A percentile compares a stretch with the other conserved stretches of the same genome.
Evolutionary conservation across 768 basidiomycete species (phyloP).

Genomic region (Collybia mongolica): DNA sequence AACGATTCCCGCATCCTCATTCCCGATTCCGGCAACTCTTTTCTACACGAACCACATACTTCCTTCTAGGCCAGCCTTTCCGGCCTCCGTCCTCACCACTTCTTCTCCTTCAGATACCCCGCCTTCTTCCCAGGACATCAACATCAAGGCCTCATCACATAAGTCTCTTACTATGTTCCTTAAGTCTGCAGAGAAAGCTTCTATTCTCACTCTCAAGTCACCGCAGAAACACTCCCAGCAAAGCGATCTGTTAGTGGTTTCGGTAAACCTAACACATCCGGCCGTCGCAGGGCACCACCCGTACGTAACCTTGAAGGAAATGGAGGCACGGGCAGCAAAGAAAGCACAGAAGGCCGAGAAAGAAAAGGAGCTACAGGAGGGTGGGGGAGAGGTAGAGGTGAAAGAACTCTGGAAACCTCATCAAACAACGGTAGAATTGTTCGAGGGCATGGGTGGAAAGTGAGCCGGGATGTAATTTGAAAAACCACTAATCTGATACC

Average conservation of each 20-base stretch:
- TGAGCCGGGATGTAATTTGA: conserved; percentile 29
- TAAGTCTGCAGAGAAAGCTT: conserved; percentile 72
- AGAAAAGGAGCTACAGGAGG: conserved; percentile 40
- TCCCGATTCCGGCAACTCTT: conserved; percentile 74
- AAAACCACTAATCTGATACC: background rate
- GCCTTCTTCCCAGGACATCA: conserved; percentile 46
- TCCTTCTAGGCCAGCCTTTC: conserved; percentile 76
- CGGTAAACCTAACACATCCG: conserved; percentile 56
- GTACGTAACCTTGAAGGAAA: conserved; percentile 63
- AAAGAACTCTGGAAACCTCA: conserved; percentile 79
- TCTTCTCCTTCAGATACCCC: conserved; percentile 19
- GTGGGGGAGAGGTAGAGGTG: conserved; percentile 51
- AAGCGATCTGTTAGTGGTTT: conserved; percentile 54
- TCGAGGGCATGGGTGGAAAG: conserved; percentile 64
- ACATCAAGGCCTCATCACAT: conserved; percentile 75
- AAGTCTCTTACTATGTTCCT: conserved; percentile 85
- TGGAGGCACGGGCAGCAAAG: conserved; percentile 63
- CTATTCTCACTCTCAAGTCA: conserved; percentile 71
- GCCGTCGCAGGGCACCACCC: conserved; percentile 48
- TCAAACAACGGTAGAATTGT: conserved; percentile 52
- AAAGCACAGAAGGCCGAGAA: conserved; percentile 49
- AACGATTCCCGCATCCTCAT: conserved; percentile 47
- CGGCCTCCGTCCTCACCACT: conserved; percentile 35
- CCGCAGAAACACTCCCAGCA: conserved; percentile 43
- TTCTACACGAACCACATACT: conserved; percentile 79